phyloP scores from a whole-genome alignment of 257 asterid species.

The Coffea canephora region DNA sequence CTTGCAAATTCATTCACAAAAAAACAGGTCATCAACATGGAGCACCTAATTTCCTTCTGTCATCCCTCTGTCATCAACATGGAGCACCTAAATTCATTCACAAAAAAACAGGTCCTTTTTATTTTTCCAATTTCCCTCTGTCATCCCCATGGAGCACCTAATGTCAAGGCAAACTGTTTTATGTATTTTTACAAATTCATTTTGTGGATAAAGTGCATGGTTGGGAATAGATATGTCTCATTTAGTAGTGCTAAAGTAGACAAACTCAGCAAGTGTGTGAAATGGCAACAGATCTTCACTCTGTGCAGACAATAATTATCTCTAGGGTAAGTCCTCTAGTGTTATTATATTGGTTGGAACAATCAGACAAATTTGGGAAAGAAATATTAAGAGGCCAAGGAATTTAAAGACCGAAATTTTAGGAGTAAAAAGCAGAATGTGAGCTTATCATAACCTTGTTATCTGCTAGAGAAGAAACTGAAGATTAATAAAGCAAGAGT shows the following conservation, averaged over 20 bases:
- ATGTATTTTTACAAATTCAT: neutral
- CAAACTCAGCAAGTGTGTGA: neutral
- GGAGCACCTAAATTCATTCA: too few relatives aligned
- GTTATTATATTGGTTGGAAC: neutral
- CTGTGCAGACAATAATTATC: too few relatives aligned
- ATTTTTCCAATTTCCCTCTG: neutral
- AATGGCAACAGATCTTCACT: neutral
- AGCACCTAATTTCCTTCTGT: too few relatives aligned
- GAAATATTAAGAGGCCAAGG: neutral
- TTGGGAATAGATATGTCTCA: neutral
- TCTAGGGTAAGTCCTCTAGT: too few relatives aligned
- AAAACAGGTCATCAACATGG: conserved; percentile 4
- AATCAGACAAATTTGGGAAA: neutral
- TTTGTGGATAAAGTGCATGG: neutral
- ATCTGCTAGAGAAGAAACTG: neutral
- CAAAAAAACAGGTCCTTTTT: too few relatives aligned
- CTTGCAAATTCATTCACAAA: conserved; percentile 14
- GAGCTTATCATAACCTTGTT: neutral
- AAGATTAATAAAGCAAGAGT: too few relatives aligned
- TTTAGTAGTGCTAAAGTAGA: neutral
- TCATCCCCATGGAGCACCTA: neutral
- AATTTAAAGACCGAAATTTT: neutral
- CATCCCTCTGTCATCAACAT: too few relatives aligned
- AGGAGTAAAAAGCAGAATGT: neutral
- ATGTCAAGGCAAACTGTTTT: neutral